Base-by-base conservation (phyloP, 495 filamentous ascomycete species). In the Aspergillus steynii region DNA sequence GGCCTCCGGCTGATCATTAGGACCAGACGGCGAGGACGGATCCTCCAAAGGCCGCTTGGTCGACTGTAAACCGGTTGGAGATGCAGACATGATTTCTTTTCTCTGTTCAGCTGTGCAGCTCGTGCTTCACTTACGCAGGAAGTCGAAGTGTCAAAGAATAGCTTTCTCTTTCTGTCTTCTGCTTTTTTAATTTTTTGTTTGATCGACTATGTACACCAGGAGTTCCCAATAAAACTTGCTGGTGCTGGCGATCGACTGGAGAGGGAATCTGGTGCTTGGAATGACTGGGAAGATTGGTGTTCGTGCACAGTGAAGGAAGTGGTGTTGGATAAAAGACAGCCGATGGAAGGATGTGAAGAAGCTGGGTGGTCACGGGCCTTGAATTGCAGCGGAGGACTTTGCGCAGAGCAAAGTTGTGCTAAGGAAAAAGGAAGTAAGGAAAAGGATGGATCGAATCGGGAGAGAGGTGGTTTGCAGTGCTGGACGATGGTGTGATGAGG, bases 11-110 rank as follows among this genome's bases (percentile, higher is more conserved):
- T 97, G 96, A 67, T 97, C 95, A 69, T 82, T 89, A 37, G 87
- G 89, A 25, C 90, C 92, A 29, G 92, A 95, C 4, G 95, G 93
- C 3, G 95, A 98, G 48, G 95, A 98, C 34, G 93, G 87, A 70
- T 98, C 95, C 82, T 99, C 95, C 54, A 98, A 86, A 62, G 95
- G 95, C 63, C 95, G 93, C 83, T 99, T 99, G 69, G 91, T 82
- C 47, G 88, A 88, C 66, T 82, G 84, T 62, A 82, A 76, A 57
- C 80, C 82, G 60, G 85, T 81, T 25, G 86, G 86, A 64, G 86
- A 86, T 56, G 83, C 83, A 65, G 85, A 88, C 85, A 88, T 88
- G 50, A 52, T 82, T 64, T 20, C 20, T 20, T 20, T 37, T 37
- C 37, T 64, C 60, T 42, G 29, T 65, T 55, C 53, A 58, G 58